Base-by-base conservation (phyloP, 2,329 filamentous ascomycete species). In the Venturiaceae sp. region DNA sequence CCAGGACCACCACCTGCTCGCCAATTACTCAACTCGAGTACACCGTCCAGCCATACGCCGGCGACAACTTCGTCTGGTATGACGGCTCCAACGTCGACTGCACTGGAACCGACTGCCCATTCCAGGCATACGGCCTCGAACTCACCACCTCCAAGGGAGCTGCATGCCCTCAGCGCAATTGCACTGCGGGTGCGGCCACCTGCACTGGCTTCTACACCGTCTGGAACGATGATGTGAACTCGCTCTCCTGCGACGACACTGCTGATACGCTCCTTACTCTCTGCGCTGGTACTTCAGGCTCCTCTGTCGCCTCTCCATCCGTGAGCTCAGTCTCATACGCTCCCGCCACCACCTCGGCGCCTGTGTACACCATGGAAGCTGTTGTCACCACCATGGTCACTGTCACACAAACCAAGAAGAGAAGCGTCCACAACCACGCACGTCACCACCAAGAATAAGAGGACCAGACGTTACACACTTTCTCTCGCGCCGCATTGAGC, bases 71-170 rank as follows among this genome's bases (percentile, higher is more conserved):
- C 55, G 68, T 72, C 64, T 72, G 66, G 60, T 67, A 72, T 47
- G 71, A 74, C 60, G 67, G 73, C 13, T 72, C 70, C 26, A 71
- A 70, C 54, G 70, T 73, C 21, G 68, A 73, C 59, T 73, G 71
- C 62, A 36, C 46, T 13, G 53, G 44, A 23, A 60, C 58, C 14
- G 62, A 68, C 47, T 73, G 71, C 65, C 71, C 71, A 8, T 67
- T 67, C 33, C 63, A 64, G 33, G 57, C 65, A 3, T 67, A 72
- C 11, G 69, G 69, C 23, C 69, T 69, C 64, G 71, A 69, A 59
- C 61, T 72, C 28, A 60, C 63, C 37, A 54, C 50, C 5, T 53
- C 46, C 47, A 56, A 21, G 54, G 34, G 39, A 19, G 11, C 33
- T 11, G 39, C 47, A 32, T 62, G 60, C 60, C 60, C 60, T 21